Evolutionary conservation across 2,329 filamentous ascomycete genomes (phyloP), one percentile per base, ranked within the genome.

Genomic region (Ascochyta viciae-villosae): DNA sequence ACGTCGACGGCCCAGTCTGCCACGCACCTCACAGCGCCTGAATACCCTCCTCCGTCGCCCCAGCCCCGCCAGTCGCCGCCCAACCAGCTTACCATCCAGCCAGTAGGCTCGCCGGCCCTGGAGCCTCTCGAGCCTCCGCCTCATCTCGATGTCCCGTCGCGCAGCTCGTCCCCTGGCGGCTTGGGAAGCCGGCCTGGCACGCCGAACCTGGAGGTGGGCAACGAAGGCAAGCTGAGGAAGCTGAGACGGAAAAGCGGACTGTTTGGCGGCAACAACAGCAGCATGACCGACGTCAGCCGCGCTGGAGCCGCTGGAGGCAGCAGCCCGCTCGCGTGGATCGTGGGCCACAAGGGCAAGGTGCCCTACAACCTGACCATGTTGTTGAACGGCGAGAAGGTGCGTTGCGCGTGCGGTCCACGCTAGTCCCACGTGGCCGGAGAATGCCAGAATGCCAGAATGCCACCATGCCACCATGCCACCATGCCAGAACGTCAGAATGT

Each of bases 331-430:
- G 85, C 85, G 10, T 88, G 85, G 85, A 82, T 87, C 55, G 80
- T 85, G 6, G 85, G 84, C 7, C 77, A 86, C 61, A 77, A 81
- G 39, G 81, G 85, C 57, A 83, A 82, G 64, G 76, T 85, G 24
- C 73, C 81, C 3, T 88, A 87, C 61, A 84, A 86, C 63, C 57
- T 85, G 46, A 74, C 77, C 3, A 77, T 78, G 27, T 63, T 88
- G 59, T 58, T 81, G 23, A 76, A 77, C 50, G 84, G 80, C 35
- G 78, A 83, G 54, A 83, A 79, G 72, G 82, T 84, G 75, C 41
- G 46, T 48, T 54, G 48, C 16, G 24, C 29, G 37, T 27, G 38
- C 8, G 23, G 35, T 23, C 33, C 22, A 46, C 45, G 41, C 52
- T 55, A 41, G 41, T n/a, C 39, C 37, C 54, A 52, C 39, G 54